These are phyloP conservation scores for Citrus australasica DNA, from an alignment of 345 rosid genomes.

Conservation along the genomic window DNA sequence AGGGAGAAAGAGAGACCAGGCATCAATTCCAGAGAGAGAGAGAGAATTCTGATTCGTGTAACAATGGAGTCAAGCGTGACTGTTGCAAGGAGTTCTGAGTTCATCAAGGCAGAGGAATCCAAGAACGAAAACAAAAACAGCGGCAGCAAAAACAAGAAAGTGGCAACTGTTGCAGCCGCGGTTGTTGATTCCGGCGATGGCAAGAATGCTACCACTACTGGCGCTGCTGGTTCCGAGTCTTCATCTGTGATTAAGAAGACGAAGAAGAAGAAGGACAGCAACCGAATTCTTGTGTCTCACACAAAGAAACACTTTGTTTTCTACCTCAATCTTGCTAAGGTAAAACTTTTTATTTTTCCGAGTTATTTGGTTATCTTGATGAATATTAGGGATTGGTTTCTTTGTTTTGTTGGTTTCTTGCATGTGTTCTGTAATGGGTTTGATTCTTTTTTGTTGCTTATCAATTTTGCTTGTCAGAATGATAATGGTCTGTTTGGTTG, in stretches of 20 bases:
- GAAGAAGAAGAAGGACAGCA: constrained; percentile 7
- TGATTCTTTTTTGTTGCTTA: neutral
- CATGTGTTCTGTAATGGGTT: neutral
- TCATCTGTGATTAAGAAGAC: constrained; percentile 8
- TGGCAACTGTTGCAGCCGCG: neutral
- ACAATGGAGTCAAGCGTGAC: constrained; percentile 21
- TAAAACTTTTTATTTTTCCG: neutral
- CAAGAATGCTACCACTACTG: constrained; percentile 3
- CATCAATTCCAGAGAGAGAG: neutral
- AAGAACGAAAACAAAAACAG: neutral
- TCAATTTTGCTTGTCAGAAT: neutral
- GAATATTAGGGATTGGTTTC: neutral
- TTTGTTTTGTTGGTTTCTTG: neutral
- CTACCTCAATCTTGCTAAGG: constrained; percentile 41
- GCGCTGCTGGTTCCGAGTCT: neutral
- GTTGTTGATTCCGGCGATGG: neutral
- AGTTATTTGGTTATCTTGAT: neutral
- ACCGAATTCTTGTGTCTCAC: constrained; percentile 30
- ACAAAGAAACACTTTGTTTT: constrained; percentile 37
- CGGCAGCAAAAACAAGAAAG: neutral
- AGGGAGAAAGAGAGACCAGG: neutral
- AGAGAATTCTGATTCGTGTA: neutral
- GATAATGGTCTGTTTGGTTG: neutral
- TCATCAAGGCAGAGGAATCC: neutral
- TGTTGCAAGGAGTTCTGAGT: constrained; percentile 1